Conservation (phyloP, 1,284 basidiomycete genomes). For the Fomitopsis palustris region DNA sequence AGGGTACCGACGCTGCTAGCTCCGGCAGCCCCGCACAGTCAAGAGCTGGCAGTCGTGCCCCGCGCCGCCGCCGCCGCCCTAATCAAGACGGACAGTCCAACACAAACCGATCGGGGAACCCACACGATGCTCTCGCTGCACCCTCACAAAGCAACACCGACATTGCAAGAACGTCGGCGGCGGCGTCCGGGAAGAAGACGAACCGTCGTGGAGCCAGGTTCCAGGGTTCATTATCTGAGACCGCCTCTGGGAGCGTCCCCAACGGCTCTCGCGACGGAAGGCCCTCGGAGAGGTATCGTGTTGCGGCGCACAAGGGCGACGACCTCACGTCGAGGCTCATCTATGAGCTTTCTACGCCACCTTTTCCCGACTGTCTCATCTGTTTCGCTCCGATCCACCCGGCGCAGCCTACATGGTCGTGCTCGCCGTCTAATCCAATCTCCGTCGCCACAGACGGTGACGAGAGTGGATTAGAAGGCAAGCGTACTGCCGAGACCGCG, state of each 20-base stretch:
- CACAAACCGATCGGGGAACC: not conserved
- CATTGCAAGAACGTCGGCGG: not conserved
- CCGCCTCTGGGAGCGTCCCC: not conserved
- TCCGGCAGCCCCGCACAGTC: not conserved
- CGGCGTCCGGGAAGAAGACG: not conserved
- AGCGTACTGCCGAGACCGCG: slow-evolving; percentile 24
- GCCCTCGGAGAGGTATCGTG: slow-evolving; percentile 16
- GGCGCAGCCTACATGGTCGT: slow-evolving; percentile 74
- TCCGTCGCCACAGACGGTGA: slow-evolving; percentile 33
- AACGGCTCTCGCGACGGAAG: not conserved
- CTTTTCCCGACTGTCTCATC: slow-evolving; percentile 77
- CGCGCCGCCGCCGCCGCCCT: not conserved
- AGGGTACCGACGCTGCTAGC: not conserved
- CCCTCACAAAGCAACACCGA: not conserved
- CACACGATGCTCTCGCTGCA: not conserved
- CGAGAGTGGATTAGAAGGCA: slow-evolving; percentile 11
- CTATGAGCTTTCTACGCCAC: slow-evolving; percentile 56
- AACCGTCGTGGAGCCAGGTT: not conserved
- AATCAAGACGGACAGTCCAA: not conserved
- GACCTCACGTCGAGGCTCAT: slow-evolving; percentile 72
- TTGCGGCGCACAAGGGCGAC: slow-evolving; percentile 30
- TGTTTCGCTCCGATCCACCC: slow-evolving; percentile 75
- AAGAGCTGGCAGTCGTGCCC: not conserved
- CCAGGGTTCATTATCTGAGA: not conserved
- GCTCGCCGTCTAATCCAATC: slow-evolving; percentile 57